Conservation (phyloP, 2,329 filamentous ascomycete species). For the Scytalidium lignicola region DNA sequence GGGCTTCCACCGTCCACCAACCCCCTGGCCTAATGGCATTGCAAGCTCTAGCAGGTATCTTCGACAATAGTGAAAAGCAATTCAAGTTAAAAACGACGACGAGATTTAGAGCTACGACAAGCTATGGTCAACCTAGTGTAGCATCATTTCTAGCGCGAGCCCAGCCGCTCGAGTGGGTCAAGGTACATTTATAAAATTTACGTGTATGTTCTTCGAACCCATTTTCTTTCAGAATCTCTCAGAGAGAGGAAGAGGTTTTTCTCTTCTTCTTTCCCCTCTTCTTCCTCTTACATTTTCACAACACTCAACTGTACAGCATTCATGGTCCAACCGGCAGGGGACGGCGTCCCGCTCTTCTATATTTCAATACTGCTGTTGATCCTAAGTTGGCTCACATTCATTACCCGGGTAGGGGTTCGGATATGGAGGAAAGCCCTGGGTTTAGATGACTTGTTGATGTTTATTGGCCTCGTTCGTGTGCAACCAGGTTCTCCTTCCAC, state of each 20-base stretch:
- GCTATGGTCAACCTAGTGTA: too few relatives aligned
- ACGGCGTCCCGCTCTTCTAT: slow-evolving; percentile 21
- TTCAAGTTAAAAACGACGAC: too few relatives aligned
- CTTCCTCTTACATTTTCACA: slow-evolving; percentile 1
- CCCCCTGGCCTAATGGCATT: too few relatives aligned
- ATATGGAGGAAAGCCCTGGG: slow-evolving; percentile 23
- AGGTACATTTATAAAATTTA: too few relatives aligned
- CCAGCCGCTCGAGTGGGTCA: too few relatives aligned
- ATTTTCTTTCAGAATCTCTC: slow-evolving; percentile 1
- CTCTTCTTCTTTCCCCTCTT: neutral
- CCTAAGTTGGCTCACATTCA: slow-evolving; percentile 20
- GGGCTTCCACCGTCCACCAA: too few relatives aligned
- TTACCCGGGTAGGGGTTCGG: slow-evolving; percentile 17
- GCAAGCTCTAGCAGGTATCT: too few relatives aligned
- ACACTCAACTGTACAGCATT: slow-evolving; percentile 3
- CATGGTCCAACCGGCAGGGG: slow-evolving; percentile 21
- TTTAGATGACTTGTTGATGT: slow-evolving; percentile 23
- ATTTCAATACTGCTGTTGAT: slow-evolving; percentile 19
- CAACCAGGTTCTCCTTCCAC: neutral
- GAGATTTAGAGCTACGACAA: too few relatives aligned
- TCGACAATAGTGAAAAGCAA: too few relatives aligned
- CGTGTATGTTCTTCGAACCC: too few relatives aligned
- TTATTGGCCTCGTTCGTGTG: slow-evolving; percentile 21
- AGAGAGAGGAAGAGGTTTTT: neutral
- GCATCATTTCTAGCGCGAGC: too few relatives aligned